Evolutionary conservation across 305 asterid genomes (phyloP).

Genomic region (Solanum chacoense): DNA sequence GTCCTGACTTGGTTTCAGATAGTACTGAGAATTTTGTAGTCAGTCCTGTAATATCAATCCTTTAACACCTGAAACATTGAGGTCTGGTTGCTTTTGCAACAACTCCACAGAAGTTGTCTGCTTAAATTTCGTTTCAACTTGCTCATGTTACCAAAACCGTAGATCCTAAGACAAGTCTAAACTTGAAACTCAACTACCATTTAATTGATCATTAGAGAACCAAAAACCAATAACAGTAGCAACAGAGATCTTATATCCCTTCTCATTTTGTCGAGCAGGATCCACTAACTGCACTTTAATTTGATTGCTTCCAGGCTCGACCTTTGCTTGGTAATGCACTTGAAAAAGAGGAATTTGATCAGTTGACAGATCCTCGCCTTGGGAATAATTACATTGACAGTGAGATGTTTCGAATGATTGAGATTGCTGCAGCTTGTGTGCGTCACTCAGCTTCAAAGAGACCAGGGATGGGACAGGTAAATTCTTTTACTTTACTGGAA

Average conservation of each 20-base stretch:
- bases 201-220: background rate
- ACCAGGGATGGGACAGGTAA: conserved; percentile 87
- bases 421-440: conserved; percentile 82
- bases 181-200: background rate
- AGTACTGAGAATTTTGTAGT: background rate
- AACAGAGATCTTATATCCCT: background rate
- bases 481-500: background rate
- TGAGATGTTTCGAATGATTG: conserved; percentile 59
- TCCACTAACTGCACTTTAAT: background rate
- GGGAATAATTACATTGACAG: conserved; percentile 36
- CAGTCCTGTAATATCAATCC: background rate
- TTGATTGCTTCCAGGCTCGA: conserved; percentile 51
- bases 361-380: conserved; percentile 60
- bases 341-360: conserved; percentile 49
- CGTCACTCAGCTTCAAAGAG: conserved; percentile 71
- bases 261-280: background rate
- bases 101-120: background rate
- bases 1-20: background rate
- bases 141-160: background rate
- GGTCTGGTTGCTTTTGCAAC: background rate
- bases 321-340: conserved; percentile 60
- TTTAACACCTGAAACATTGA: background rate
- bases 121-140: background rate
- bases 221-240: background rate
- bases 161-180: background rate